Conservation (phyloP, 768 basidiomycete species). For the Mycena epipterygia region DNA sequence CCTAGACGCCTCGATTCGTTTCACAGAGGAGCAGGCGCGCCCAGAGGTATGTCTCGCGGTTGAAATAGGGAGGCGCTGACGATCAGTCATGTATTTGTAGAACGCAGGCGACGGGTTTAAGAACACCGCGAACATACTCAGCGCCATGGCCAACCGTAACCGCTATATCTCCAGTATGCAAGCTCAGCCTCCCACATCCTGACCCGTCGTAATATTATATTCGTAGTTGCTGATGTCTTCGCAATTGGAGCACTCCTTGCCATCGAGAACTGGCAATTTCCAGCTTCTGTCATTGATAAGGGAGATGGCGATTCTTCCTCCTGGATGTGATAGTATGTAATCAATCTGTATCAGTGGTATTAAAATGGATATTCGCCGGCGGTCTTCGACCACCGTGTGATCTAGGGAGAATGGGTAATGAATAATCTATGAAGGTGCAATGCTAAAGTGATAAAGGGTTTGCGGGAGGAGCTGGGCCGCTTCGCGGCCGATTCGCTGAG, state of each 20-base stretch:
- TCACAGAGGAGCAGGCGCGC: constrained; percentile 34
- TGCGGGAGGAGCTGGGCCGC: too few relatives aligned
- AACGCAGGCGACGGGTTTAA: not conserved
- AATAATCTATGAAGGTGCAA: too few relatives aligned
- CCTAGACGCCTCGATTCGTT: constrained; percentile 43
- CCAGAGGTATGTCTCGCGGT: constrained; percentile 7
- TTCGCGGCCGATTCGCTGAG: too few relatives aligned
- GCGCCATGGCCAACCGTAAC: not conserved
- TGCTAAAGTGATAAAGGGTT: too few relatives aligned
- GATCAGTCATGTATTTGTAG: not conserved
- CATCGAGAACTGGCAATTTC: constrained; percentile 14
- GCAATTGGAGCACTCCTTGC: constrained; percentile 15
- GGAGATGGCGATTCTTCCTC: too few relatives aligned
- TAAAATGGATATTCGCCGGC: too few relatives aligned
- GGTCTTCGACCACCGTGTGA: too few relatives aligned
- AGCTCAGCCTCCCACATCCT: not conserved
- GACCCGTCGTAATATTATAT: not conserved
- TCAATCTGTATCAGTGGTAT: too few relatives aligned
- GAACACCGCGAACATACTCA: not conserved
- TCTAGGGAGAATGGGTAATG: too few relatives aligned
- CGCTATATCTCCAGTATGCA: not conserved
- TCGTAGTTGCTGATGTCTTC: constrained; percentile 16
- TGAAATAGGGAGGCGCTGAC: not conserved
- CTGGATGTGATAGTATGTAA: too few relatives aligned
- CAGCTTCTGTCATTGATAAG: not conserved